Evolutionary conservation across 176 grass and related monocot genomes (phyloP), one percentile per base, ranked within the genome.

Genomic region (Musa schizocarpa): DNA sequence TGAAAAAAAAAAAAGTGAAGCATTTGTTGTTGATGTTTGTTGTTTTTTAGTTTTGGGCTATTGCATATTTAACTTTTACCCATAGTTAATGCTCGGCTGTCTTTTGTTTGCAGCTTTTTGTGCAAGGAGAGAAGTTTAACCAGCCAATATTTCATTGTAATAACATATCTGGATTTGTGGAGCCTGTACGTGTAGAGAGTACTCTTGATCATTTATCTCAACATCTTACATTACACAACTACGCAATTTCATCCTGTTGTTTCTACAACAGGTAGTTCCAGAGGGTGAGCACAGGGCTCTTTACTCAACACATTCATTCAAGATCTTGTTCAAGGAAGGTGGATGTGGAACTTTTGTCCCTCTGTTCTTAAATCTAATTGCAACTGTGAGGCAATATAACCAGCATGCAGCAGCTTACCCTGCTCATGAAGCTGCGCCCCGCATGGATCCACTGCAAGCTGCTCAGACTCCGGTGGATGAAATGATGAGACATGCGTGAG

Each of bases 261-360:
- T 25, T 23, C n/a, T 51, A 52, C 34, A 71, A 68, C 70, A 99
- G 95, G 86, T 99, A 78, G 86, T 99, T 82, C 80, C 90, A 50
- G 95, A 94, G 11, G 76, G 65, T 58, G 90, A 94, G 76, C 87
- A 86, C 54, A 91, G 90, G 61, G 88, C 88, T 14, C 68, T 99
- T 13, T 94, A 99, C 81, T 99, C 95, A 0, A 99, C 90, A 11
- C 90, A 99, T 84, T 89, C 88, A 59, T 99, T 99, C 81, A 99
- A 99, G 89, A 92, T 99, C 82, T 82, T 99, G 84, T 99, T 99
- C 76, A 99, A 99, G 81, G 95, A 99, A 52, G 95, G 95, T 0
- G 95, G 95, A 2, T 99, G 95, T 34, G 90, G 95, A 13, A 99
- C 95, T 21, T 94, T 99, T 71, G 85, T 99, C 22, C 95, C 95